Conservation (phyloP, 352 stramenopile genomes). For the Phytophthora colocasiae region DNA sequence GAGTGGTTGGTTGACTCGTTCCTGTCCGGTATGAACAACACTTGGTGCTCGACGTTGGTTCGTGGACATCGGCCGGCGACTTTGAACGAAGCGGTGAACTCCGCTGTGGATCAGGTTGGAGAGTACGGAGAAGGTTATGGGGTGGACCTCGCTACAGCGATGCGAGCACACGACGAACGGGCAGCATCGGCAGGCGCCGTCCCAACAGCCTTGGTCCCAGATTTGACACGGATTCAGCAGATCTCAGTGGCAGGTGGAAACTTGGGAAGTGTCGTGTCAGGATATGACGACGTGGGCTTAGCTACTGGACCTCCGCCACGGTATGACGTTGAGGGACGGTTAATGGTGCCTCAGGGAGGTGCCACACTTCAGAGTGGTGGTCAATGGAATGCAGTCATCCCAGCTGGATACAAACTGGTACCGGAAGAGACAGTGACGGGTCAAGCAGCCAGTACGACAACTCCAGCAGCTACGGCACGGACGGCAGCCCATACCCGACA, state of each 20-base stretch:
- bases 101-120: not conserved
- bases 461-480: no score
- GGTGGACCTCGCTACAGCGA: not conserved
- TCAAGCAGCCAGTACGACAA: not conserved
- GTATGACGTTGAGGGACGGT: conserved; percentile 5
- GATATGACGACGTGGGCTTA: not conserved
- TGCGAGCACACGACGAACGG: not conserved
- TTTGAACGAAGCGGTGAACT: not conserved
- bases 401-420: conserved; percentile 1
- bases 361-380: not conserved
- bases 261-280: no score
- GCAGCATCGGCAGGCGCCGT: not conserved
- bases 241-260: not conserved
- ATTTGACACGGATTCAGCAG: no score
- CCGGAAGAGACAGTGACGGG: not conserved
- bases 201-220: not conserved
- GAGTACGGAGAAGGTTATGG: conserved; percentile 3
- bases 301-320: not conserved
- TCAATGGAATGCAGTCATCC: conserved; percentile 5
- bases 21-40: conserved; percentile 1
- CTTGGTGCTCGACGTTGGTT: not conserved
- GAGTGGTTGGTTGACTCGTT: not conserved
- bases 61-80: not conserved
- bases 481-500: not conserved
- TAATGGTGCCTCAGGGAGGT: not conserved